Evolutionary conservation across 371 early-diverging fungal genomes (phyloP), one percentile per base, ranked within the genome.

Genomic region (Encephalitozoon romaleae): DNA sequence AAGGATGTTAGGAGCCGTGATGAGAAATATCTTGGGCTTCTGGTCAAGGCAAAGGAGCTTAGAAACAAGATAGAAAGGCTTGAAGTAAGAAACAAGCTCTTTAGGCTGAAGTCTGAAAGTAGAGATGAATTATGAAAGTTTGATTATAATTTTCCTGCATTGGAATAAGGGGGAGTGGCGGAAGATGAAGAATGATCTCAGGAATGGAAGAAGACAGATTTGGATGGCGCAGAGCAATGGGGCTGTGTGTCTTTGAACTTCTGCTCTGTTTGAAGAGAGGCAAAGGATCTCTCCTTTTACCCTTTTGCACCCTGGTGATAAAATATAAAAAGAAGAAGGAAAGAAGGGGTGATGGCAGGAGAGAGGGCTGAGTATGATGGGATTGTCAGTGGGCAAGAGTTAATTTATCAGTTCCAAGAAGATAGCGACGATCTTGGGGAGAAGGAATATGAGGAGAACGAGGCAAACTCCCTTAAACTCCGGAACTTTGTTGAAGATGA

Each of bases 401-500:
- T 28, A 18, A 67, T 67, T 38, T 74, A 63, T 42, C 68, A 67
- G 26, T 74, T 72, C 52, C 43, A 42, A 38, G 81, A 81, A 15
- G 81, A 81, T 39, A 81, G 81, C 43, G 76, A 81, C 12, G 81
- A 80, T 26, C 42, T 52, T 12, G 38, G 51, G 1, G 75, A 68
- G 59, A 66, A 41, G 21, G 75, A 59, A 12, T 42, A 68, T 21
- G 65, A 78, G 8, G 78, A 81, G 32, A 81, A 81, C 68, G 68
- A 77, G 38, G 45, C 53, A 4, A 81, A 81, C 67, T 77, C 73
- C 2, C 43, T 81, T 1, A 78, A 74, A 34, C 59, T 81, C 3
- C 64, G 70, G 25, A 81, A 72, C 39, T 76, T 70, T 34, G 74
- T 72, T n/a, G 81, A 81, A 11, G 81, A 77, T 5, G 81, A 77